A percentile compares a stretch with the other conserved stretches of the same genome.
These are phyloP conservation scores for Yarrowia sp. DNA, from an alignment of 805 yeast species.

Conservation along the genomic window DNA sequence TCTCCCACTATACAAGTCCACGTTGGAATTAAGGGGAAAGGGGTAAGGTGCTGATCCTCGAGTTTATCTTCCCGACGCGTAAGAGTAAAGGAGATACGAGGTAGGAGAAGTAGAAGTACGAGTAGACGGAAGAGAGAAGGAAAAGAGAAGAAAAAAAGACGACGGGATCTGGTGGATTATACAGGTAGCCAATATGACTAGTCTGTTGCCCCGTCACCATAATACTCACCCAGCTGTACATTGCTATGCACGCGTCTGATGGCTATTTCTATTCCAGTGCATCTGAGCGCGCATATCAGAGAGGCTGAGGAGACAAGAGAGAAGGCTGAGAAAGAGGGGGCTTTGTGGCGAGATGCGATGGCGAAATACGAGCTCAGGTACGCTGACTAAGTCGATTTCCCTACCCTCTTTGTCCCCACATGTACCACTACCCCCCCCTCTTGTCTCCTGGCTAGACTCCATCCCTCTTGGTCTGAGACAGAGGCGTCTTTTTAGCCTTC, in stretches of 20 bases:
- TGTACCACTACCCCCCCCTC: not conserved
- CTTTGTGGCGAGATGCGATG: too few relatives aligned
- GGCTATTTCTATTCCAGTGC: slow-evolving; percentile 4
- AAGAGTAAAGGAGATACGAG: too few relatives aligned
- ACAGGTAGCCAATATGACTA: too few relatives aligned
- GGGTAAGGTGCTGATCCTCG: slow-evolving; percentile 9
- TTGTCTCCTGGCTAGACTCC: not conserved
- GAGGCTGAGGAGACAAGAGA: not conserved
- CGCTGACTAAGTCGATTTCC: too few relatives aligned
- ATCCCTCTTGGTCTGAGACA: slow-evolving; percentile 1
- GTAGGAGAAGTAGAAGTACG: too few relatives aligned
- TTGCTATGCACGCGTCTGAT: slow-evolving; percentile 17
- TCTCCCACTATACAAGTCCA: not conserved
- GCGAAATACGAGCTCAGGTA: too few relatives aligned
- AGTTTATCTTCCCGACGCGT: slow-evolving; percentile 11
- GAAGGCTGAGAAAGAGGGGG: not conserved
- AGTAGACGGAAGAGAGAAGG: not conserved
- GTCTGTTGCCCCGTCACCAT: too few relatives aligned
- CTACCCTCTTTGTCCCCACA: not conserved
- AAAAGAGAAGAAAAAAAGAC: not conserved
- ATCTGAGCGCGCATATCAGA: not conserved
- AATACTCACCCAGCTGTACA: not conserved
- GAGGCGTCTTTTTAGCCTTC: slow-evolving; percentile 20
- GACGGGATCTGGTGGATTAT: too few relatives aligned
- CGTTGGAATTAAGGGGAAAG: slow-evolving; percentile 20